Evolutionary conservation across 257 asterid genomes (phyloP).

Genomic region (Penstemon barbatus): DNA sequence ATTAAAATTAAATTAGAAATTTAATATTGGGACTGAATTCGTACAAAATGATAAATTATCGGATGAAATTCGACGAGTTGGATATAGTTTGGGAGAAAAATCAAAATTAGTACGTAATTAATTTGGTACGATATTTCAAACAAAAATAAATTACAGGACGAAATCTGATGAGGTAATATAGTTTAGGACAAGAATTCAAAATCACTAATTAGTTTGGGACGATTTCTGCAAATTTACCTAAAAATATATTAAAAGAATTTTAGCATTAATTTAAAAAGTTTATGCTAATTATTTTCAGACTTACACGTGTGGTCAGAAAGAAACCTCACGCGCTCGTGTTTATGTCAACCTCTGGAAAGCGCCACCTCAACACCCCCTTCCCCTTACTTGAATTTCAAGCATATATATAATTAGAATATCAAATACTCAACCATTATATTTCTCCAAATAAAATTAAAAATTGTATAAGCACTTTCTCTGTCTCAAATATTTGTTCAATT

Average conservation of each 20-base stretch:
- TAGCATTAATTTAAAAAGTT: neutral
- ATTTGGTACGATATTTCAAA: too few relatives aligned
- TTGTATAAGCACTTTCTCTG: too few relatives aligned
- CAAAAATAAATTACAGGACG: too few relatives aligned
- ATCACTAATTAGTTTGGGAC: neutral
- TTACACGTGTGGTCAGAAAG: slow-evolving; percentile 22
- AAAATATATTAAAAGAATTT: neutral
- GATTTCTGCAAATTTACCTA: neutral
- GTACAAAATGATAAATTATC: too few relatives aligned
- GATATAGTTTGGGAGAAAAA: too few relatives aligned
- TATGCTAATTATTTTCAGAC: slow-evolving; percentile 9
- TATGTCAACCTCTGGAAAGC: slow-evolving; percentile 53
- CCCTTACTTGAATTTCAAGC: slow-evolving; percentile 50
- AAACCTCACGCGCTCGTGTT: slow-evolving; percentile 25
- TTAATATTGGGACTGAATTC: too few relatives aligned
- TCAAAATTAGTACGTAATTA: too few relatives aligned
- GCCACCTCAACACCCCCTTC: slow-evolving; percentile 45
- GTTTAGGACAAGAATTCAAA: neutral
- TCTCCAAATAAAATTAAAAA: too few relatives aligned
- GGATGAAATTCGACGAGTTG: too few relatives aligned
- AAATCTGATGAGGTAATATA: too few relatives aligned
- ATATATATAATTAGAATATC: slow-evolving; percentile 15
- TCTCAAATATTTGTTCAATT: too few relatives aligned
- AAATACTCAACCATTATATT: neutral
- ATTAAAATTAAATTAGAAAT: too few relatives aligned